Conservation (phyloP, 2,329 filamentous ascomycete genomes). For the Fusarium newnesense region DNA sequence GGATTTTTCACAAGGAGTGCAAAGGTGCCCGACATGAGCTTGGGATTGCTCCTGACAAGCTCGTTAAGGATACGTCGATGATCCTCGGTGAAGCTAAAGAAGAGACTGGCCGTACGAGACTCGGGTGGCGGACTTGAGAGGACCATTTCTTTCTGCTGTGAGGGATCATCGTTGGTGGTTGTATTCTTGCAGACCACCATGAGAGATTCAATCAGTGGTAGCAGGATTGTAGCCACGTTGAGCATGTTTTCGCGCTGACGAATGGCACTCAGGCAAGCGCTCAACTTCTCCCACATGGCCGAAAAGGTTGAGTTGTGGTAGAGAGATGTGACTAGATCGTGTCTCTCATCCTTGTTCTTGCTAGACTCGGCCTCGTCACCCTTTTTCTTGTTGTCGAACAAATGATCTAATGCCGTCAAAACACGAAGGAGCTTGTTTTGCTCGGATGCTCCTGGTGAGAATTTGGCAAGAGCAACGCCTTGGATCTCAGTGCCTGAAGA, state of each 20-base stretch:
- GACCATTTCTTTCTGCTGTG: slow-evolving; percentile 72
- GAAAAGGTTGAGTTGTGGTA: slow-evolving; percentile 94
- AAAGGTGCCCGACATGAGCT: slow-evolving; percentile 98
- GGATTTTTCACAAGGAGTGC: slow-evolving; percentile 97
- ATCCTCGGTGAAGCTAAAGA: slow-evolving; percentile 97
- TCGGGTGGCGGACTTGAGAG: slow-evolving; percentile 81
- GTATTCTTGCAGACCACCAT: slow-evolving; percentile 99
- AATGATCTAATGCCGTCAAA: slow-evolving; percentile 91
- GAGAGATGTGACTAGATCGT: slow-evolving; percentile 85
- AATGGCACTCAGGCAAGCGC: slow-evolving; percentile 87
- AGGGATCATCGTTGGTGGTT: slow-evolving; percentile 75
- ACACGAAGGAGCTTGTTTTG: slow-evolving; percentile 95
- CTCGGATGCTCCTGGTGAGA: slow-evolving; percentile 94
- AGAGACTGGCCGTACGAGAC: slow-evolving; percentile 84
- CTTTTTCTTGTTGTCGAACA: slow-evolving; percentile 86
- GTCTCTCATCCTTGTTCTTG: slow-evolving; percentile 71
- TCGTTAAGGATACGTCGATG: slow-evolving; percentile 98
- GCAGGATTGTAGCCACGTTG: slow-evolving; percentile 93
- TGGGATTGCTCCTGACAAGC: slow-evolving; percentile 94
- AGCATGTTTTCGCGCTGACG: slow-evolving; percentile 94
- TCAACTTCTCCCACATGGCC: slow-evolving; percentile 91
- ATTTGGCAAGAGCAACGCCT: slow-evolving; percentile 91
- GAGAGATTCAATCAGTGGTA: slow-evolving; percentile 93
- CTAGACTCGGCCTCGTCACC: slow-evolving; percentile 60
- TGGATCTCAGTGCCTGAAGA: slow-evolving; percentile 94